Evolutionary conservation across 1,284 basidiomycete genomes (phyloP).

Genomic region (Malassezia obtusa): DNA sequence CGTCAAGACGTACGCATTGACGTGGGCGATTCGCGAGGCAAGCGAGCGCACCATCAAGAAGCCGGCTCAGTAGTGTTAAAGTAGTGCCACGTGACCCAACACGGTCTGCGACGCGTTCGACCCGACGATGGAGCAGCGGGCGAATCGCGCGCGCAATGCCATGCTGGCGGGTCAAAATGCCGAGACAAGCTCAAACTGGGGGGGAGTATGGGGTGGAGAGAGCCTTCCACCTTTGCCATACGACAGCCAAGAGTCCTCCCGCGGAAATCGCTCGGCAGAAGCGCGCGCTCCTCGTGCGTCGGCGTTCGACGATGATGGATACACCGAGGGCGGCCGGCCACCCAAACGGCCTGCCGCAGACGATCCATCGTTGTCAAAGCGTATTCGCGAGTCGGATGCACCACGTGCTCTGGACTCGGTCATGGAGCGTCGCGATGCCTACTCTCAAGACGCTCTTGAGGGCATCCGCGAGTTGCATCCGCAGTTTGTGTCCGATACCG

Average conservation of each 20-base stretch:
- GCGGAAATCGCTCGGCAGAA: neutral
- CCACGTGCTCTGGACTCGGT: neutral
- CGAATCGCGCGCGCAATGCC: slow-evolving; percentile 8
- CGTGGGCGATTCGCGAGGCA: slow-evolving; percentile 43
- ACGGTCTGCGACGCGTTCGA: neutral
- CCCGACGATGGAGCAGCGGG: slow-evolving; percentile 16
- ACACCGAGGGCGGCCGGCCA: neutral
- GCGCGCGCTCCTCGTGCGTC: neutral
- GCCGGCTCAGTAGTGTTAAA: slow-evolving; percentile 11
- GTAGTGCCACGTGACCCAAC: slow-evolving; percentile 1
- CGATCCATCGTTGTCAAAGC: neutral
- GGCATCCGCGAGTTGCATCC: slow-evolving; percentile 12
- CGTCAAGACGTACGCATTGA: slow-evolving; percentile 45
- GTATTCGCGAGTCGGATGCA: neutral
- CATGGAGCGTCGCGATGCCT: neutral
- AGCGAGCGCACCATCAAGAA: slow-evolving; percentile 35
- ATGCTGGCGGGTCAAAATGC: neutral
- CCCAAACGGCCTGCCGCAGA: neutral
- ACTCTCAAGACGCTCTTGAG: neutral
- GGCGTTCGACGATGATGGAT: neutral
- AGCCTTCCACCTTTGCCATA: neutral
- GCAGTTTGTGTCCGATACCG: neutral
- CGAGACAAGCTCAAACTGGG: neutral
- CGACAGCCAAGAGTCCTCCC: neutral
- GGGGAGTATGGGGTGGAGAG: neutral